Base-by-base conservation (phyloP, 2,329 filamentous ascomycete genomes). In the Aurifilum marmelostoma region DNA sequence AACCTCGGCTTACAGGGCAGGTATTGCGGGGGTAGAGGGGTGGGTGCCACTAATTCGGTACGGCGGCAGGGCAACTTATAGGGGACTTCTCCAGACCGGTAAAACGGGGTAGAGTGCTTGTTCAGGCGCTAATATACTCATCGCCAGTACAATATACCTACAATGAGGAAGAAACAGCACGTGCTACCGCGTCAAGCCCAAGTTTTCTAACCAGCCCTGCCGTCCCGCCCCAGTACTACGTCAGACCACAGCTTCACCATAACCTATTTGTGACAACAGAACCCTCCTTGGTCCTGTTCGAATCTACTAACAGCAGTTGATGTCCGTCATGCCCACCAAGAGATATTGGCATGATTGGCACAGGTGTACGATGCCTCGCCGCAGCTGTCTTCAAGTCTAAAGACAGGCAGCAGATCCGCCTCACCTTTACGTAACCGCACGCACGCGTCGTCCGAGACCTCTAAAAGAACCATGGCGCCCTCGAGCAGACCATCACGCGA, bases 381-480 rank as follows among this genome's bases (percentile, higher is more conserved):
- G n/a, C 24, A 24, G 9, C 12, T 43, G 34, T 37, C 59, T 39
- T 16, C 8, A 9, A 27, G 21, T 62, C 59, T 39, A n/a, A 39
- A 27, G 34, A 41, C 34, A n/a, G 16, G 16, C 32, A 41, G 12
- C 18, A 41, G 21, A 14, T 32, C 21, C 39, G 60, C 5, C 5
- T 12, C 54, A 18, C 39, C 18, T 32, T 24, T 18, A 56, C 43
- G 24, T 29, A 16, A 56, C 34, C 29, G n/a, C 34, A 29, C 34
- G n/a, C 5, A 47, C 50, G 39, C 61, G n/a, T 39, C 63, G 21
- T 34, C 34, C 34, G 21, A 56, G 16, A 24, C 27, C 6, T 7
- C 39, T 41, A 21, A 4, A 14, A 21, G 37, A n/a, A 34, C 27
- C 65, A 93, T 92, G 18, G 86, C 84, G 64, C 87, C 37, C 50